A percentile compares a stretch with the other conserved stretches of the same genome.
phyloP scores from a whole-genome alignment of 495 filamentous ascomycete species.

The Xylaria longipes region DNA sequence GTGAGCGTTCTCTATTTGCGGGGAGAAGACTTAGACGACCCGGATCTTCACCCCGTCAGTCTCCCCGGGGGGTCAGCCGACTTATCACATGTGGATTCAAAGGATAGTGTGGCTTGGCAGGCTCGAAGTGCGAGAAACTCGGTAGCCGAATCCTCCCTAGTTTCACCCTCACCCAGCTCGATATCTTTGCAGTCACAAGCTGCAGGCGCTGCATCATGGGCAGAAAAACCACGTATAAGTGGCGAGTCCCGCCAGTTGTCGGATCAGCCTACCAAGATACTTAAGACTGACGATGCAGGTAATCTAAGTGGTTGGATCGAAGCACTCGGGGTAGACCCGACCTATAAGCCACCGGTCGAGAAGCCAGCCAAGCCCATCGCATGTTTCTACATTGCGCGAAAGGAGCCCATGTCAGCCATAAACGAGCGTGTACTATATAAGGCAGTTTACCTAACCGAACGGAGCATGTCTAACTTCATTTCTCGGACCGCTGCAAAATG shows the following conservation, averaged over 20 bases:
- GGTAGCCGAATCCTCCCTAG: slow-evolving; percentile 61
- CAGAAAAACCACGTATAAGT: slow-evolving; percentile 44
- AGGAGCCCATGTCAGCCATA: slow-evolving; percentile 54
- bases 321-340: slow-evolving; percentile 83
- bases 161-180: slow-evolving; percentile 76
- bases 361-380: slow-evolving; percentile 74
- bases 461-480: slow-evolving; percentile 75
- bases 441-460: slow-evolving; percentile 83
- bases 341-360: slow-evolving; percentile 82
- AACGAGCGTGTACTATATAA: slow-evolving; percentile 73
- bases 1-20: slow-evolving; percentile 84
- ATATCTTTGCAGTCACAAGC: slow-evolving; percentile 64
- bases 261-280: slow-evolving; percentile 58
- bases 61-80: slow-evolving; percentile 72
- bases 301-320: slow-evolving; percentile 83
- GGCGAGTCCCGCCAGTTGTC: slow-evolving; percentile 46
- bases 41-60: slow-evolving; percentile 82
- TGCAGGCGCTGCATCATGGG: slow-evolving; percentile 42
- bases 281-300: slow-evolving; percentile 56
- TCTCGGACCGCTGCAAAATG: slow-evolving; percentile 75
- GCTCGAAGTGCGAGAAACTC: slow-evolving; percentile 61
- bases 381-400: slow-evolving; percentile 82
- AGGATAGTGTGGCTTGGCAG: slow-evolving; percentile 61
- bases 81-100: slow-evolving; percentile 62
- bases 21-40: slow-evolving; percentile 86